Evolutionary conservation across 768 basidiomycete genomes (phyloP), one percentile per base, ranked within the genome.

Genomic region (Naganishia vishniacii): DNA sequence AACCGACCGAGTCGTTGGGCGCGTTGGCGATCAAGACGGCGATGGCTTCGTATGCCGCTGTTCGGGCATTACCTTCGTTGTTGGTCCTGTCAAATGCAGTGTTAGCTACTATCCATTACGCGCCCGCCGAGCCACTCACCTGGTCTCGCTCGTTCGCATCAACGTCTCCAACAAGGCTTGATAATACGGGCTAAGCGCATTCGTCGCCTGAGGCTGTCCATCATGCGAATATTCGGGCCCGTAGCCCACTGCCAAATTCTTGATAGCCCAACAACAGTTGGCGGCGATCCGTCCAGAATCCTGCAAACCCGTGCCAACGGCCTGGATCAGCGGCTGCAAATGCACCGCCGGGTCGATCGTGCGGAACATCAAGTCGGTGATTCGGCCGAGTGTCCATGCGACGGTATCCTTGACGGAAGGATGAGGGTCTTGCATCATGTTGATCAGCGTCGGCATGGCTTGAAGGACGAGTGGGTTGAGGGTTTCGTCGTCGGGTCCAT

Each of bases 301-400:
- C 48, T 83, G 81, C 67, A 98, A 79, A 25, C 91, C 91, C 58
- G 79, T 79, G 12, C 97, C 90, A 53, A 98, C 82, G 8, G 89
- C 91, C 11, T 85, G 82, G 62, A 98, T 80, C 60, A 99, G 81
- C 9, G 86, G 83, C 66, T 88, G 87, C 9, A 99, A 81, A 75
- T 95, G 91, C 1, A 88, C 83, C 68, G 93, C 90, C 1, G 88
- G 86, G 72, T 92, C 88, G 80, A 99, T 92, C 18, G 86, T 84
- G 49, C 83, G 78, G 70, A 93, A 85, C 69, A 97, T 81, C 62
- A 90, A 79, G 72, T 98, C 95, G 73, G 91, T 94, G 68, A 99
- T 94, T 42, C 91, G 82, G 20, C 93, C 93, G 15, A 99, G 82
- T 1, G 95, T 98, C 94, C 94, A 99, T 2, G 95, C 93, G 28